Base-by-base conservation (phyloP, 2,329 filamentous ascomycete species). In the Microsporum audouinii region DNA sequence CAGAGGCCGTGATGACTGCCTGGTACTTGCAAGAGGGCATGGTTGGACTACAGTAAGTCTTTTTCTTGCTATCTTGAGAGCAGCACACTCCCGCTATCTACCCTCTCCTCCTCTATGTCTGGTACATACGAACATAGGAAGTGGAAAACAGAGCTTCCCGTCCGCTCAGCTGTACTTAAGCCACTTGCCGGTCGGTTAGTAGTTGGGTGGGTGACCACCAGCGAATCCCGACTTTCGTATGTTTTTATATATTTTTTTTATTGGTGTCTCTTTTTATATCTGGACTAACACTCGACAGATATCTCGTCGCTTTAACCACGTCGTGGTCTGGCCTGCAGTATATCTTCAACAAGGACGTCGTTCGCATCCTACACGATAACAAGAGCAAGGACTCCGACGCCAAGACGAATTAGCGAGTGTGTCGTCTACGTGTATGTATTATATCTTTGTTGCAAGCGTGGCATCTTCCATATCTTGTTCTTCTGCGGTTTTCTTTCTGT, bases 261-360 rank as follows among this genome's bases (percentile, higher is more conserved):
- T 45, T n/a, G 17, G 17, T 45, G 31, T 43, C 61, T 59, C 59
- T 55, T 62, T 57, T 29, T 47, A 17, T 57, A 5, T 45, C 59
- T 49, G 49, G 61, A 51, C 45, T 27, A 27, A 38, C 59, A 2
- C 10, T 29, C 1, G 29, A 45, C 66, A 92, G 89, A 70, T 92
- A 89, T 67, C 75, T 95, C 12, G 92, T 99, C 2, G 91, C 91
- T 0, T 83, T 81, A 0, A 99, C 94, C 2, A 99, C 94, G 0
- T 75, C 95, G 4, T 97, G 91, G 89, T 96, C 91, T 64, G 94
- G 94, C 5, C 80, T 91, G 12, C 96, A 91, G 73, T 99, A 99
- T 72, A 80, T 95, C 5, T 95, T 87, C 71, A 89, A 85, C 66
- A 96, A 94, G 72, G 88, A 95, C 68, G 92, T 91, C 0, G 91